These are phyloP conservation scores for Paecilomyces sp. DNA, from an alignment of 2,329 filamentous ascomycete genomes.

Conservation along the genomic window DNA sequence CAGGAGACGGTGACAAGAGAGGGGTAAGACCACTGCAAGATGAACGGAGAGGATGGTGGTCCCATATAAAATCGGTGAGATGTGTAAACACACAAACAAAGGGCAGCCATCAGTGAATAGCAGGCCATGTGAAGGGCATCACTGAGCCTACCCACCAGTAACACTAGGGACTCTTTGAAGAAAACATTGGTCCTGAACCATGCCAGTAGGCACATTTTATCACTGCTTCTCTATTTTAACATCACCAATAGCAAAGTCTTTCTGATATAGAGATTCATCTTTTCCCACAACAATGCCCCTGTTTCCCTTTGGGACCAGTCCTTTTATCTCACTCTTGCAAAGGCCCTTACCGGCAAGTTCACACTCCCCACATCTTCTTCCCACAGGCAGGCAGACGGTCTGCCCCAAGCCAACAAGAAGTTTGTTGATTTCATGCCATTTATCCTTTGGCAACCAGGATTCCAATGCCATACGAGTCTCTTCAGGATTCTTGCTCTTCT, in stretches of 20 bases:
- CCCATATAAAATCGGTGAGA: background rate
- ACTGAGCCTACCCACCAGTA: background rate
- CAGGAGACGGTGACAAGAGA: background rate
- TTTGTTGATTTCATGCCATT: slow-evolving; percentile 89
- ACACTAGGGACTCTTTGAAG: background rate
- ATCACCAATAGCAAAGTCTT: background rate
- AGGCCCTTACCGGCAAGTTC: slow-evolving; percentile 67
- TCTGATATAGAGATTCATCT: background rate
- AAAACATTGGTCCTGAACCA: background rate
- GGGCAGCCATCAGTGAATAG: background rate
- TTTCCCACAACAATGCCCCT: slow-evolving; percentile 29
- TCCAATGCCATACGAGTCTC: slow-evolving; percentile 70
- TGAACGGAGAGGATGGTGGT: background rate
- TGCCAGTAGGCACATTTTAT: background rate
- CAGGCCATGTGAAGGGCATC: background rate
- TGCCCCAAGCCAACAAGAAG: slow-evolving; percentile 84
- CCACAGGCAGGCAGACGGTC: slow-evolving; percentile 74
- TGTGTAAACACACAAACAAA: background rate
- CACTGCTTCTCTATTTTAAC: background rate
- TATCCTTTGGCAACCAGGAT: slow-evolving; percentile 73
- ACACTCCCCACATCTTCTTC: slow-evolving; percentile 77
- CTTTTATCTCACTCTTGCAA: slow-evolving; percentile 65
- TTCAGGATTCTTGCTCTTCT: slow-evolving; percentile 73
- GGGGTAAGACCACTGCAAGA: background rate
- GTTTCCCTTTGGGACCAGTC: slow-evolving; percentile 53